A percentile compares a stretch with the other conserved stretches of the same genome.
Conservation (phyloP, 2,329 filamentous ascomycete species). For the Botrytis byssoidea region DNA sequence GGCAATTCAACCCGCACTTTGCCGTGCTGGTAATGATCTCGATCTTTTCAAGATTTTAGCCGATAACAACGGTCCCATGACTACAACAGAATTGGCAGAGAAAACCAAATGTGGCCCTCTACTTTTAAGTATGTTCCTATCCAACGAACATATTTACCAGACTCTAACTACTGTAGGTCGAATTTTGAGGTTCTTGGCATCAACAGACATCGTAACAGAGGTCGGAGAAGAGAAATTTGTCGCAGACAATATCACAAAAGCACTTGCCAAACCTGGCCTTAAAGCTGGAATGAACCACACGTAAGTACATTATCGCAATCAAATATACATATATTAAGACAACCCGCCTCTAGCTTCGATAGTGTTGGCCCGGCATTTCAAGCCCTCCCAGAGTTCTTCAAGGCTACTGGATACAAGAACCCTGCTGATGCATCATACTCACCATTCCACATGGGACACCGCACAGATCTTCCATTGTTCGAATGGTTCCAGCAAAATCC, state of each 20-base stretch:
- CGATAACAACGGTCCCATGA: not conserved
- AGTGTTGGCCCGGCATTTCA: not conserved
- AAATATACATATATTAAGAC: not conserved
- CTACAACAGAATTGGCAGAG: not conserved
- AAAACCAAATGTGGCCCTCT: not conserved
- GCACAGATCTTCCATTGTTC: not conserved
- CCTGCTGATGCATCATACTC: not conserved
- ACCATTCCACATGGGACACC: not conserved
- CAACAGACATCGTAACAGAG: not conserved
- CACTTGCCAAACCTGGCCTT: not conserved
- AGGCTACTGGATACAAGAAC: not conserved
- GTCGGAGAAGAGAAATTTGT: not conserved
- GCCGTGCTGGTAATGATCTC: slow-evolving; percentile 3
- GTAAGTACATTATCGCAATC: not conserved
- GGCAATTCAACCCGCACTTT: slow-evolving; percentile 2
- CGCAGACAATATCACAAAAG: not conserved
- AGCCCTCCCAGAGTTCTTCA: not conserved
- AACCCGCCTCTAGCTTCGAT: not conserved
- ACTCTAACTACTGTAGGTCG: not conserved
- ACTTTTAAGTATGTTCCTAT: not conserved
- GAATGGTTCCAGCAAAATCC: slow-evolving; percentile 5
- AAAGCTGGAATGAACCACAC: slow-evolving; percentile 10
- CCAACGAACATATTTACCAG: not conserved
- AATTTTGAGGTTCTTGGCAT: slow-evolving; percentile 1
- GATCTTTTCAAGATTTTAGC: not conserved